Base-by-base conservation (phyloP, 208 protist species). In the Naegleria lovaniensis region DNA sequence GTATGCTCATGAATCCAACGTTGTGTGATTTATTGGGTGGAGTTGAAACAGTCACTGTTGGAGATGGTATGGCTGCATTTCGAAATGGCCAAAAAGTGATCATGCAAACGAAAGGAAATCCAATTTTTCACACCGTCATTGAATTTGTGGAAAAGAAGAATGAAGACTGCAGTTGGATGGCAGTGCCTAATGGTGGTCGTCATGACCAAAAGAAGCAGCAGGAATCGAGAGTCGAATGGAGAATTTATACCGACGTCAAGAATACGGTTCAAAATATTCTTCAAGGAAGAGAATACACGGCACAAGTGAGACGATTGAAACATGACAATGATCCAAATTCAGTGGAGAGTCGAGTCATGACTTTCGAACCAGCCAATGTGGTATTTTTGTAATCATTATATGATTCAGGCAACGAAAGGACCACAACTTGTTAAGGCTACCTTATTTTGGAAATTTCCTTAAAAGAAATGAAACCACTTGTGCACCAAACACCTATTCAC, bases 1-100 rank as follows among this genome's bases (percentile, higher is more conserved):
- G 9, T 1, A 13, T 98, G 13, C 88, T 97, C 89, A 95, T 97
- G 92, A 98, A 98, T 91, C 94, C 94, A 83, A 93, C 92, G n/a
- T 92, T 97, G 51, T 96, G 96, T 90, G 89, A 94, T 13, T 93
- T 98, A 55, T 95, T 98, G 22, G 97, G 97, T 41, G 97, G 96
- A n/a, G 92, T 95, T 9, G 95, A 95, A 15, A 93, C 96, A 55
- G 96, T 96, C 16, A 98, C 55, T 29, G 6, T 67, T 29, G 11
- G 19, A 29, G 55, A 67, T 67, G 13, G 22, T 67, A 29, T 29
- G 22, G 55, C 55, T 29, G 22, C 19, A 22, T 29, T 29, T 29
- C 11, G 22, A 29, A 29, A 29, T 29, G 55, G 55, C 19, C 55
- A 85, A 43, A 85, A 85, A 9, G 22, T 85, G 0, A 39, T 39